These are phyloP conservation scores for Orobanche coerulescens DNA, from an alignment of 257 asterid species.

Conservation along the genomic window DNA sequence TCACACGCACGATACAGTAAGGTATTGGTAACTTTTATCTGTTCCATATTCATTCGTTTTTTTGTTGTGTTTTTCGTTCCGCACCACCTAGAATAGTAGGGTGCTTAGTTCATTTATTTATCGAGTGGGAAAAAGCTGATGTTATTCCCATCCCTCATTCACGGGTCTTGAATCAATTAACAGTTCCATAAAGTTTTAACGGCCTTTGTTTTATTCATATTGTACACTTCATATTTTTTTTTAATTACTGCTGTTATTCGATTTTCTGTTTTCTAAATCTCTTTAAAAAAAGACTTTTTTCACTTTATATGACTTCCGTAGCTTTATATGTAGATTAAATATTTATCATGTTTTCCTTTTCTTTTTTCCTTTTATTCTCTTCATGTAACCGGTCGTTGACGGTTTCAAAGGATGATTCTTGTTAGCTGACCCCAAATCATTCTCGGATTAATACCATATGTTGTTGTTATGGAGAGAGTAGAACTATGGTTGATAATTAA, in stretches of 20 bases:
- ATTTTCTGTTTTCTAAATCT: too few species aligned
- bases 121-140: background rate
- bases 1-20: slow-evolving; percentile 94
- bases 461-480: background rate
- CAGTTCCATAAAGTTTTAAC: background rate
- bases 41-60: background rate
- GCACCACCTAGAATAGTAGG: background rate
- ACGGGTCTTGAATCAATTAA: background rate
- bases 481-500: background rate
- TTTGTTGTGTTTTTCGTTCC: slow-evolving; percentile 8
- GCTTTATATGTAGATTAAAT: too few species aligned
- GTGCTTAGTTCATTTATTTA: slow-evolving; percentile 15
- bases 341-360: too few species aligned
- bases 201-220: background rate
- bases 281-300: too few species aligned
- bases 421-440: too few species aligned
- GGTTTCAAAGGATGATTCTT: too few species aligned
- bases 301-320: too few species aligned
- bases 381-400: too few species aligned
- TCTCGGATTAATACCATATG: too few species aligned
- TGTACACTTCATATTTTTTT: too few species aligned
- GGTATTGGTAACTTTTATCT: slow-evolving; percentile 35
- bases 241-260: too few species aligned
- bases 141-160: background rate
- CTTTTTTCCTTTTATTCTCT: too few species aligned